Conservation (phyloP, 257 asterid genomes). For the Penstemon barbatus region DNA sequence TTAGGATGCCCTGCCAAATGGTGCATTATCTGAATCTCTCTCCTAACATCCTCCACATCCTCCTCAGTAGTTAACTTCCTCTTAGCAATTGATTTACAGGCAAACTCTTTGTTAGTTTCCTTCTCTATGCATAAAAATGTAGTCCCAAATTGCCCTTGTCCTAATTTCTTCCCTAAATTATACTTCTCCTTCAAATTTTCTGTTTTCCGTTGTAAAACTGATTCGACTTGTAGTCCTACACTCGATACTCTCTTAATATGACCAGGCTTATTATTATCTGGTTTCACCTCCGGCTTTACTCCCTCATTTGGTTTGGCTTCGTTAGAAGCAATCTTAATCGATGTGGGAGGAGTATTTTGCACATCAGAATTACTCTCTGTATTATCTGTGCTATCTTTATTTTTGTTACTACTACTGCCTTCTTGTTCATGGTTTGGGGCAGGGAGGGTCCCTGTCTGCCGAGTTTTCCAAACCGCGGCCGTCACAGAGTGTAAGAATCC, state of each 20-base stretch:
- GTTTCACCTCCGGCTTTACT: slow-evolving; percentile 21
- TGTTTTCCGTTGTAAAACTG: slow-evolving; percentile 66
- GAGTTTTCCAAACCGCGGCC: slow-evolving; percentile 59
- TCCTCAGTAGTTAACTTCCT: slow-evolving; percentile 68
- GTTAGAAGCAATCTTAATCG: slow-evolving; percentile 37
- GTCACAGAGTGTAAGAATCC: slow-evolving; percentile 79
- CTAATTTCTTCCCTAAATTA: slow-evolving; percentile 70
- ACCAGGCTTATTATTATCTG: slow-evolving; percentile 29
- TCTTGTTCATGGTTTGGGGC: slow-evolving; percentile 43
- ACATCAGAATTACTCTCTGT: slow-evolving; percentile 35
- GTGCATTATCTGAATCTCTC: slow-evolving; percentile 92
- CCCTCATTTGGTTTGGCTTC: slow-evolving; percentile 21
- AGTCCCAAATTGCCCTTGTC: slow-evolving; percentile 87
- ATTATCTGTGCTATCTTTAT: slow-evolving; percentile 31
- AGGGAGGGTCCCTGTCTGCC: slow-evolving; percentile 48
- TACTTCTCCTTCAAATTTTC: slow-evolving; percentile 71
- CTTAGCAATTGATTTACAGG: slow-evolving; percentile 84
- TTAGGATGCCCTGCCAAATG: slow-evolving; percentile 78
- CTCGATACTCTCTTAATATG: slow-evolving; percentile 63
- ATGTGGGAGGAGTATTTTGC: slow-evolving; percentile 45
- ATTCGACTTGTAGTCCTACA: slow-evolving; percentile 71
- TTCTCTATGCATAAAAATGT: slow-evolving; percentile 66
- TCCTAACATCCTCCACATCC: slow-evolving; percentile 89
- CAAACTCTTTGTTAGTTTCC: slow-evolving; percentile 55
- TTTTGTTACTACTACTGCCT: slow-evolving; percentile 22